Evolutionary conservation across 495 filamentous ascomycete species (phyloP).

Genomic region (Staphylotrichum longicolle): DNA sequence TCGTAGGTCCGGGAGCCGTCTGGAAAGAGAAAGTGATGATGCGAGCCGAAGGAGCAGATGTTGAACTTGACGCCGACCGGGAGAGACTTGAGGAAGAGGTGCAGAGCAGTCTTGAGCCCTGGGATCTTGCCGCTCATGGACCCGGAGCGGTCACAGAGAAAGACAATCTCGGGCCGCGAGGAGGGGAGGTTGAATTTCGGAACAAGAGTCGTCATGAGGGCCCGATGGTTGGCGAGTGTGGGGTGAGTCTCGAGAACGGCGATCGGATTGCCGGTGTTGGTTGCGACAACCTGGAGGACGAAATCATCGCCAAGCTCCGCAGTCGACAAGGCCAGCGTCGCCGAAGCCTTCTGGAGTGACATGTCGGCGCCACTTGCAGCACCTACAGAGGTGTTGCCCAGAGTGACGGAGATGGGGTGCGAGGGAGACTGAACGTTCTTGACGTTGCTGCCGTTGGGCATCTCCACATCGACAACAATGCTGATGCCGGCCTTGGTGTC

Average conservation of each 20-base stretch:
- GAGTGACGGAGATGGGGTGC: constrained; percentile 62
- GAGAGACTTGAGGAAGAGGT: constrained; percentile 67
- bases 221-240: constrained; percentile 57
- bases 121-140: constrained; percentile 59
- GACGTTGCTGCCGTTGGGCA: constrained; percentile 55
- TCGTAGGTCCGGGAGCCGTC: constrained; percentile 54
- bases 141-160: constrained; percentile 67
- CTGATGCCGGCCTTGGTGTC: constrained; percentile 45
- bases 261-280: constrained; percentile 54
- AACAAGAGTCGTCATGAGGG: constrained; percentile 65
- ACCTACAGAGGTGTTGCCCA: constrained; percentile 55
- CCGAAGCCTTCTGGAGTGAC: constrained; percentile 56
- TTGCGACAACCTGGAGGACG: constrained; percentile 54
- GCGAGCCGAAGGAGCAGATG: constrained; percentile 66
- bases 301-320: constrained; percentile 53
- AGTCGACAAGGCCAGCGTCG: constrained; percentile 53
- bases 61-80: constrained; percentile 69
- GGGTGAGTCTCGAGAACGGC: constrained; percentile 65
- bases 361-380: constrained; percentile 41
- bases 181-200: constrained; percentile 60
- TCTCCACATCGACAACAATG: constrained; percentile 59
- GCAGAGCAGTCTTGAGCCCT: constrained; percentile 56
- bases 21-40: constrained; percentile 56
- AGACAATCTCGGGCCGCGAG: constrained; percentile 61
- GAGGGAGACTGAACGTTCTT: constrained; percentile 60